Base-by-base conservation (phyloP, 208 protist genomes). In the Trypanosoma rangeli region DNA sequence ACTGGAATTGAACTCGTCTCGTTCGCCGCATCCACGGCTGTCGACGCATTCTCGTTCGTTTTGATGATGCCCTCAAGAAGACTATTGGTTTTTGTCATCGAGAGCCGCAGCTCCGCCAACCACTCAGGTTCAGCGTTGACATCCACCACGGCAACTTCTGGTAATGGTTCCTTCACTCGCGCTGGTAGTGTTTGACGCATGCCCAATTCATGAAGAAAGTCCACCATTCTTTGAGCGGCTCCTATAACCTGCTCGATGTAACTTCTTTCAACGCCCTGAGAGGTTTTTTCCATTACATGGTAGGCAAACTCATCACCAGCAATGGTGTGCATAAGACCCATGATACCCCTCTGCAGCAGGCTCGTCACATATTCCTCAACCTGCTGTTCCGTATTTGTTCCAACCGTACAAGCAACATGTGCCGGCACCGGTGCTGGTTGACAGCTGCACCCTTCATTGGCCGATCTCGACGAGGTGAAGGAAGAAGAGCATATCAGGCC, bases 231-330 rank as follows among this genome's bases (percentile, higher is more conserved):
- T 15, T 29, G 26, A n/a, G 24, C 61, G 42, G 10, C 28, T 10
- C 3, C 31, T 35, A 22, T 13, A 29, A 49, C 16, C 15, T 20
- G 39, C 31, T 49, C 44, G 10, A 12, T 16, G 28, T 24, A 53
- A 48, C 22, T 3, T 13, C 15, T 15, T 37, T n/a, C 3, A 28
- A 33, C 18, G 2, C 53, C 20, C 20, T 33, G 22, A 20, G 31
- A 22, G 26, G 7, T 52, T 22, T 66, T 60, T 37, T 50, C 4
- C 18, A 37, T 46, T 28, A 65, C 12, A 44, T 76, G 31, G 24
- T 68, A 5, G 33, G 62, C 39, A 50, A 74, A 74, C 9, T n/a
- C 70, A 55, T 74, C 62, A 1, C 70, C 70, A 16, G 44, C 70
- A 3, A 74, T n/a, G 16, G 62, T 64, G 12, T 46, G 62, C 70